A percentile compares a stretch with the other conserved stretches of the same genome.
Conservation (phyloP, 768 basidiomycete genomes). For the Rhodotorula sphaerocarpa region DNA sequence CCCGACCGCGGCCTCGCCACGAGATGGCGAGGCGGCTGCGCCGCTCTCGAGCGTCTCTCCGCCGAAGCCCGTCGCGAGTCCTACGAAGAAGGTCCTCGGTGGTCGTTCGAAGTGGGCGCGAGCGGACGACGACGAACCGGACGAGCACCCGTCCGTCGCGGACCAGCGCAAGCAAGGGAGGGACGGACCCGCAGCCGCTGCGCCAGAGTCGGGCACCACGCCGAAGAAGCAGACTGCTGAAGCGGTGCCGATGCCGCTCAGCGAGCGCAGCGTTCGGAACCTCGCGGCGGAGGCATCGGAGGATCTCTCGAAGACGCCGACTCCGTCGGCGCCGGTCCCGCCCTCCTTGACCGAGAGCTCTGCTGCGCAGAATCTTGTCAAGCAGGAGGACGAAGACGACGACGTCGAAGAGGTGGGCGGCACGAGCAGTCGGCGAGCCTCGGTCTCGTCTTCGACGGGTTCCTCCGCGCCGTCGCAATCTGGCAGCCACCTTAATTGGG, state of each 20-base stretch:
- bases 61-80: too few species aligned
- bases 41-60: too few species aligned
- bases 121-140: slow-evolving; percentile 3
- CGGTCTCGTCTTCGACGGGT: slow-evolving; percentile 41
- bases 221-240: too few species aligned
- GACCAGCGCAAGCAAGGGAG: background rate
- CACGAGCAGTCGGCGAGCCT: background rate
- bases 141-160: background rate
- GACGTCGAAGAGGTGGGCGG: too few species aligned
- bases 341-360: background rate
- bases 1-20: too few species aligned
- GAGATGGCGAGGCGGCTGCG: too few species aligned
- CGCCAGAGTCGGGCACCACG: too few species aligned
- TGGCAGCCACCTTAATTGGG: slow-evolving; percentile 79
- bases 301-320: background rate
- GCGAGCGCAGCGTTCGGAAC: too few species aligned
- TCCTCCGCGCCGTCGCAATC: background rate
- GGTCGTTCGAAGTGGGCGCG: slow-evolving; percentile 11
- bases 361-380: too few species aligned
- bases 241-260: too few species aligned
- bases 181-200: too few species aligned
- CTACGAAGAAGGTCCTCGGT: slow-evolving; percentile 8
- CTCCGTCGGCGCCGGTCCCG: background rate
- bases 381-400: too few species aligned
- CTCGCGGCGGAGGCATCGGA: background rate